Percentiles rank a stretch among this genome's conserved stretches.
phyloP scores from a whole-genome alignment of 139 green algal species.

The Pedinophyceae sp. region DNA sequence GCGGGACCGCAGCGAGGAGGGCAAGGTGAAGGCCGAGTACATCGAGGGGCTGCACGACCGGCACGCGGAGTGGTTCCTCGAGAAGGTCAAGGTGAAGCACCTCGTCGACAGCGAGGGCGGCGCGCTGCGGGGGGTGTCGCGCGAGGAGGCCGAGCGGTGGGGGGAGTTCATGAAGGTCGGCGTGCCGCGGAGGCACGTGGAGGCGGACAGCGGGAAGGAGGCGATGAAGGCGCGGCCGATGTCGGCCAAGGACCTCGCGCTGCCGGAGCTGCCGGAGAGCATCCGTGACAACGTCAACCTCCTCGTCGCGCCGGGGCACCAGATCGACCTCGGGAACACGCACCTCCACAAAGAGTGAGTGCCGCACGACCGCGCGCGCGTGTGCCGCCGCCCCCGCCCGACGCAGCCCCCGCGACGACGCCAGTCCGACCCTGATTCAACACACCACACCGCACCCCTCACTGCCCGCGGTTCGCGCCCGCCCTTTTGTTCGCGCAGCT shows the following conservation, averaged over 20 bases:
- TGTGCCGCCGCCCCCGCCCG: too few species aligned
- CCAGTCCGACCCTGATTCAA: too few species aligned
- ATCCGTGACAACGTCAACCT: conserved; percentile 12
- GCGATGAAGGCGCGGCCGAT: too few species aligned
- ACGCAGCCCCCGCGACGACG: too few species aligned
- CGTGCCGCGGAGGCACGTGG: neutral
- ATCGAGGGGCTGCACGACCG: conserved; percentile 69
- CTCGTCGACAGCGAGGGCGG: conserved; percentile 5
- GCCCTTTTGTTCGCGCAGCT: too few species aligned
- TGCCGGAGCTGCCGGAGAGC: conserved; percentile 7
- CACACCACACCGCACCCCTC: neutral
- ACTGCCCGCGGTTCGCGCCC: conserved; percentile 14
- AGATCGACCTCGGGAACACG: neutral
- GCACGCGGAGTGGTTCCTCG: conserved; percentile 84
- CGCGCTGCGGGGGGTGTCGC: conserved; percentile 5
- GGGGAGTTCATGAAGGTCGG: neutral
- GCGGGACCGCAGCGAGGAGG: conserved; percentile 32
- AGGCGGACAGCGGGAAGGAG: conserved; percentile 2
- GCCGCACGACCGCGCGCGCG: conserved; percentile 13
- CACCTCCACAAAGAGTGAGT: neutral
- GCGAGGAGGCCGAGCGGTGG: neutral
- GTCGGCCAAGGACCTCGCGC: too few species aligned
- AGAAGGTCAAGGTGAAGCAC: conserved; percentile 1
- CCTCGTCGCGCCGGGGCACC: conserved; percentile 4
- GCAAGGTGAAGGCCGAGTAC: conserved; percentile 46